phyloP scores from a whole-genome alignment of 441 rosid genomes.

The Adansonia madagascariensis region DNA sequence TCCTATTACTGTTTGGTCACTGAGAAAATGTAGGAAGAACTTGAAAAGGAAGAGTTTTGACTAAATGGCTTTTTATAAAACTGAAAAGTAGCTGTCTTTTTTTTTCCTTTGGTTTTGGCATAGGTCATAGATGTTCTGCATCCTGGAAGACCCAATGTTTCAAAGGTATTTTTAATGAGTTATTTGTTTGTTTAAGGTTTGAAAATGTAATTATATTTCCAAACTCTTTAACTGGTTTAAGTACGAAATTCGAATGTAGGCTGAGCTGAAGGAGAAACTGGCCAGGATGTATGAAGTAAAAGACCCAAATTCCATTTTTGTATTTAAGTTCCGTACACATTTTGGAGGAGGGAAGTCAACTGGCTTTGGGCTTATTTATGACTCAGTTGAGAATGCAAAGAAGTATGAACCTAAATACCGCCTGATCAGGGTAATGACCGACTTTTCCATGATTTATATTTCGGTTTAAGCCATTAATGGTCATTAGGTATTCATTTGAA shows the following conservation, averaged over 20 bases:
- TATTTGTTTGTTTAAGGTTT: not conserved
- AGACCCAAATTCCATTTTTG: constrained; percentile 67
- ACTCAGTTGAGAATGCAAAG: constrained; percentile 69
- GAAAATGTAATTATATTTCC: not conserved
- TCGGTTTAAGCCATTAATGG: not conserved
- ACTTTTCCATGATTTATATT: not conserved
- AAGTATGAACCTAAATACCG: constrained; percentile 74
- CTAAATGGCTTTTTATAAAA: not conserved
- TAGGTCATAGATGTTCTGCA: constrained; percentile 65
- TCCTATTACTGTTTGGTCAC: constrained; percentile 3
- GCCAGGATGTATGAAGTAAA: constrained; percentile 64
- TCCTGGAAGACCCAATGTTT: constrained; percentile 59
- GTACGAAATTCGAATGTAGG: constrained; percentile 32
- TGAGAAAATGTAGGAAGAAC: constrained; percentile 16
- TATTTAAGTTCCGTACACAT: constrained; percentile 71
- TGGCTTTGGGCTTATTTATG: constrained; percentile 75
- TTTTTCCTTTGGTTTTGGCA: not conserved
- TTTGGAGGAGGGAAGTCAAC: constrained; percentile 84
- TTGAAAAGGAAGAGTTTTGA: constrained; percentile 6
- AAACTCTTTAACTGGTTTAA: not conserved
- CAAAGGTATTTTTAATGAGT: constrained; percentile 42
- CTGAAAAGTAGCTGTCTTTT: not conserved
- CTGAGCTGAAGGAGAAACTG: constrained; percentile 67
- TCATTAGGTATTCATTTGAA: not conserved
- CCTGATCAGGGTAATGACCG: constrained; percentile 64